Percentiles rank a stretch among this genome's conserved stretches.
These are phyloP conservation scores for Letharia lupina DNA, from an alignment of 495 filamentous ascomycete genomes.

Conservation along the genomic window DNA sequence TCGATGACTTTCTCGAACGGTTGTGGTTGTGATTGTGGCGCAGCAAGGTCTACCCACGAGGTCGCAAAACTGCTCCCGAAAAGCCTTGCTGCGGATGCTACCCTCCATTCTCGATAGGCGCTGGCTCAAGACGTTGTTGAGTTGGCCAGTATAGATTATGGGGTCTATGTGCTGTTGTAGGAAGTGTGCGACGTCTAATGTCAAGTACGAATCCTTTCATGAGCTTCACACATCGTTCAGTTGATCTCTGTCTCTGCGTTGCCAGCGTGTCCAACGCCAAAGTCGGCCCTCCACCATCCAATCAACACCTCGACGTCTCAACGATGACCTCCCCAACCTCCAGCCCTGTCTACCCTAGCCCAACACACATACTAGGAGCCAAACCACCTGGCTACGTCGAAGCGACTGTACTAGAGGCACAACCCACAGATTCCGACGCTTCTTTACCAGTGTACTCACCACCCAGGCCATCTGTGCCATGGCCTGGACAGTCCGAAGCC, in stretches of 20 bases:
- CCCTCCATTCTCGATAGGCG: not conserved
- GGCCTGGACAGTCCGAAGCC: constrained; percentile 1
- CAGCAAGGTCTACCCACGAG: not conserved
- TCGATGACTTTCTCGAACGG: not conserved
- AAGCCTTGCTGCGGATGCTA: constrained; percentile 2
- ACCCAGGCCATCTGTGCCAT: not conserved
- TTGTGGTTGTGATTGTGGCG: not conserved
- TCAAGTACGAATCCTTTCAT: not conserved
- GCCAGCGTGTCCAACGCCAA: not conserved
- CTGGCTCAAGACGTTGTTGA: not conserved
- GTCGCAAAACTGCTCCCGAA: not conserved
- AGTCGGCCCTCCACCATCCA: not conserved
- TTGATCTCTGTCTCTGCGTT: not conserved
- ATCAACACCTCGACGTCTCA: not conserved
- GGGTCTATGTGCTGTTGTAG: not conserved
- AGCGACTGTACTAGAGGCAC: constrained; percentile 8
- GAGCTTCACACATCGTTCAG: not conserved
- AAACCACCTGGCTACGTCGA: constrained; percentile 1
- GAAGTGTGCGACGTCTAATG: not conserved
- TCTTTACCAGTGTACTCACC: not conserved
- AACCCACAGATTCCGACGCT: not conserved
- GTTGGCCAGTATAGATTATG: not conserved
- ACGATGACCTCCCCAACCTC: constrained; percentile 1
- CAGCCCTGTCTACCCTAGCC: not conserved
- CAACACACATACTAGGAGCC: not conserved